Evolutionary conservation across 139 green algal species (phyloP), one percentile per base, ranked within the genome.

Genomic region (Chlorella sp.): DNA sequence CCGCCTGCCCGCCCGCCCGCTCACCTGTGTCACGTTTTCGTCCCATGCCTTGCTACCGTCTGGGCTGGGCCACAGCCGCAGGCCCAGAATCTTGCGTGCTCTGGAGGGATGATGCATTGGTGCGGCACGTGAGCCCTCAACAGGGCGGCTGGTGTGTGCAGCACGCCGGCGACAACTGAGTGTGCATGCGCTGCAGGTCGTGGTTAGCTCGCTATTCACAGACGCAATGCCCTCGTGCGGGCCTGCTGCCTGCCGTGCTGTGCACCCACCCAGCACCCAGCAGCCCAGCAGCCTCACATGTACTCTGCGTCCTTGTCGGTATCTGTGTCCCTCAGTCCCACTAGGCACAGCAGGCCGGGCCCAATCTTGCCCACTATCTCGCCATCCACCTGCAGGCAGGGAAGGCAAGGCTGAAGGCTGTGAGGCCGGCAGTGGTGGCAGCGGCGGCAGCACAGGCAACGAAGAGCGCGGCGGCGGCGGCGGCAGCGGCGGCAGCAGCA

Each of bases 261-360:
- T 74, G 47, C 28, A 78, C 23, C 1, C 68, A 76, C 15, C 12
- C 44, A 6, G 25, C 39, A 26, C 21, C 69, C 12, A 23, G 21
- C 63, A 20, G 13, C n/a, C n/a, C n/a, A n/a, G 20, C 17, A n/a
- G 36, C 51, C 89, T 78, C 73, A 93, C 91, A 95, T 85, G 85
- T 88, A 95, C 1, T 95, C 92, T 18, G 88, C 83, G 70, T 95
- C 91, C 28, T 73, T 74, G 1, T 89, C 78, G 13, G 83, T 88
- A 82, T 95, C 92, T 3, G 79, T 89, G 26, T 67, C 67, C 12
- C 74, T 72, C 0, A 95, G 30, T 20, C 92, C 92, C 56, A 95
- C 88, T 7, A 96, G 78, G 72, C 90, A 95, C 9, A 96, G 65
- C 75, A 96, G 81, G 0, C 93, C 93, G 12, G 78, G 80, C 0